Evolutionary conservation across 2,329 filamentous ascomycete species (phyloP).

Genomic region (Annulohypoxylon truncatum): DNA sequence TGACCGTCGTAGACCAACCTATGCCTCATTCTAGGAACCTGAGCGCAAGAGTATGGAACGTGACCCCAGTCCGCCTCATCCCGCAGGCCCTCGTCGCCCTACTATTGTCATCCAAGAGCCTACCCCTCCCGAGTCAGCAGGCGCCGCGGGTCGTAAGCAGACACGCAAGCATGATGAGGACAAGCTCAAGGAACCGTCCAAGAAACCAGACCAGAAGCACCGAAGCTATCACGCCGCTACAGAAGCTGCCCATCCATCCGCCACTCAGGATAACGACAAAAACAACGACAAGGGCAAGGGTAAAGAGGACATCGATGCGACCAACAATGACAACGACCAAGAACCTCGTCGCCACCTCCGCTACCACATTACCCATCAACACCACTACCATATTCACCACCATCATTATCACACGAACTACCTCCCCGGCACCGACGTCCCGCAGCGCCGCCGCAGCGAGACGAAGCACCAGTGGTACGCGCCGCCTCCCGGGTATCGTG

Average conservation of each 20-base stretch:
- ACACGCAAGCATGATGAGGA: background rate
- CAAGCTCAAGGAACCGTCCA: background rate
- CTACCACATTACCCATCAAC: background rate
- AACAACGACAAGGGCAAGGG: background rate
- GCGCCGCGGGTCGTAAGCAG: background rate
- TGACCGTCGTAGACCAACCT: background rate
- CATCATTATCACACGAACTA: background rate
- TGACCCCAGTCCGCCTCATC: background rate
- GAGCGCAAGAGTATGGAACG: background rate
- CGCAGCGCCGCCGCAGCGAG: background rate
- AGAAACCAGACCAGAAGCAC: background rate
- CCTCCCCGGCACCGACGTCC: background rate
- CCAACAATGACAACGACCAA: background rate
- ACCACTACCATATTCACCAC: background rate
- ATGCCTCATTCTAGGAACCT: background rate
- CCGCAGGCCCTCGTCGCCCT: background rate
- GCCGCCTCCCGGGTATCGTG: background rate
- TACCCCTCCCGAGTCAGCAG: background rate
- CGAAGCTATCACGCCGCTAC: background rate
- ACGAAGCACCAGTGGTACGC: background rate
- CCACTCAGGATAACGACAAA: background rate
- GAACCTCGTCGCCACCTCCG: background rate
- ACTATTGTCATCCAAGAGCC: background rate
- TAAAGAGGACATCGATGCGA: background rate
- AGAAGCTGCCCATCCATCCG: background rate